Conservation (phyloP, 345 rosid species). For the Lepidium africanum region DNA sequence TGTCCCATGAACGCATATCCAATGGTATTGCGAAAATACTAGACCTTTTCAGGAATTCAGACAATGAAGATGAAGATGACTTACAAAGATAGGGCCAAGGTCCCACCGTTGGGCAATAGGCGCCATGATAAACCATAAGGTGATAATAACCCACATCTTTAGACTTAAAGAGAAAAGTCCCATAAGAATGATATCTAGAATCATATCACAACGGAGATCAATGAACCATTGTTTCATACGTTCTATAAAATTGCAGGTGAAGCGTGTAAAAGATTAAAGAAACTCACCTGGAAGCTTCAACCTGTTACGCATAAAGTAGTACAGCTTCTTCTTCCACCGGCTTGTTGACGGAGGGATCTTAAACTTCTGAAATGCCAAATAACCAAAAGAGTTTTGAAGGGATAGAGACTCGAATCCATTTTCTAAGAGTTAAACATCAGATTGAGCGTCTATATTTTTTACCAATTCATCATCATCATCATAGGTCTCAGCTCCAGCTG, state of each 20-base stretch:
- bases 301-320: slow-evolving; percentile 50
- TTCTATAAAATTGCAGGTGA: background rate
- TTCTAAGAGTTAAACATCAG: background rate
- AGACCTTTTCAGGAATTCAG: background rate
- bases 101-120: slow-evolving; percentile 79
- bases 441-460: background rate
- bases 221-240: background rate
- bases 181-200: slow-evolving; percentile 67
- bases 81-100: slow-evolving; percentile 78
- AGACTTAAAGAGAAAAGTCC: slow-evolving; percentile 61
- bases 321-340: slow-evolving; percentile 65
- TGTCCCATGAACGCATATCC: background rate
- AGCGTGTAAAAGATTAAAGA: background rate
- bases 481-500: slow-evolving; percentile 38
- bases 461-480: slow-evolving; percentile 55
- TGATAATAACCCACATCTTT: slow-evolving; percentile 51
- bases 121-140: slow-evolving; percentile 74
- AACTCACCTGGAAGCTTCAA: slow-evolving; percentile 72
- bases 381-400: background rate
- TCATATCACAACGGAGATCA: slow-evolving; percentile 22
- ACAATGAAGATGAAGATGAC: slow-evolving; percentile 26
- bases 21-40: background rate
- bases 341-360: slow-evolving; percentile 65
- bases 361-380: slow-evolving; percentile 47
- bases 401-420: background rate